These are phyloP conservation scores for Lumnitzera littorea DNA, from an alignment of 345 rosid species.

Conservation along the genomic window DNA sequence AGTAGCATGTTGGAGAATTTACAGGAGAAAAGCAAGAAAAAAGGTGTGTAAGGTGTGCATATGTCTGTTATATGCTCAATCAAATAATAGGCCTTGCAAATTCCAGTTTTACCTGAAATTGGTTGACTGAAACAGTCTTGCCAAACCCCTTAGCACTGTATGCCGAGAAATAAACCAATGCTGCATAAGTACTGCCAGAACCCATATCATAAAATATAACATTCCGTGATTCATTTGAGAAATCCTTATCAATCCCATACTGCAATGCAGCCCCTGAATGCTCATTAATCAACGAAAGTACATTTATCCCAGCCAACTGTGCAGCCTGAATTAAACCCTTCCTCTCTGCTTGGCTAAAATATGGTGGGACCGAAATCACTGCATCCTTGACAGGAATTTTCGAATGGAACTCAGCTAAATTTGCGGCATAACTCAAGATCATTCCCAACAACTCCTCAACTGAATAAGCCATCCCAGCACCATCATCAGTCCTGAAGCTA, in stretches of 20 bases:
- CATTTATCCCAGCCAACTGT: conserved; percentile 86
- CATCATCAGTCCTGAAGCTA: conserved; percentile 50
- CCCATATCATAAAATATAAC: conserved; percentile 98
- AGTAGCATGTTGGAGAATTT: neutral
- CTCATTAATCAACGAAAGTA: conserved; percentile 72
- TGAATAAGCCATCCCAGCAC: conserved; percentile 29
- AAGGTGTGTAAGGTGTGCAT: neutral
- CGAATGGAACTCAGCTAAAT: conserved; percentile 78
- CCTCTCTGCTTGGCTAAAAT: conserved; percentile 95
- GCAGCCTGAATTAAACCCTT: conserved; percentile 82
- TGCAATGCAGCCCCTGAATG: conserved; percentile 97
- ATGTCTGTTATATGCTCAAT: no score
- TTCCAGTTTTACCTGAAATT: conserved; percentile 66
- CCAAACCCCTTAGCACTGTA: conserved; percentile 80
- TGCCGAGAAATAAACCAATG: conserved; percentile 84
- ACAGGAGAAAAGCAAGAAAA: neutral
- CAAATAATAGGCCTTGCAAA: neutral
- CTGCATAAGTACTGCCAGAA: conserved; percentile 77
- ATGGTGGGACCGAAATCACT: conserved; percentile 83
- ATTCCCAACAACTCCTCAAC: conserved; percentile 91
- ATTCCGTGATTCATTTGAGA: conserved; percentile 75
- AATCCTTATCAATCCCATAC: conserved; percentile 97
- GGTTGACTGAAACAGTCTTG: conserved; percentile 79
- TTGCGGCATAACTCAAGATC: conserved; percentile 58
- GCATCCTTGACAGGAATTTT: conserved; percentile 59